Evolutionary conservation across 1,284 basidiomycete genomes (phyloP), one percentile per base, ranked within the genome.

Genomic region (Cutaneotrichosporon sp.): DNA sequence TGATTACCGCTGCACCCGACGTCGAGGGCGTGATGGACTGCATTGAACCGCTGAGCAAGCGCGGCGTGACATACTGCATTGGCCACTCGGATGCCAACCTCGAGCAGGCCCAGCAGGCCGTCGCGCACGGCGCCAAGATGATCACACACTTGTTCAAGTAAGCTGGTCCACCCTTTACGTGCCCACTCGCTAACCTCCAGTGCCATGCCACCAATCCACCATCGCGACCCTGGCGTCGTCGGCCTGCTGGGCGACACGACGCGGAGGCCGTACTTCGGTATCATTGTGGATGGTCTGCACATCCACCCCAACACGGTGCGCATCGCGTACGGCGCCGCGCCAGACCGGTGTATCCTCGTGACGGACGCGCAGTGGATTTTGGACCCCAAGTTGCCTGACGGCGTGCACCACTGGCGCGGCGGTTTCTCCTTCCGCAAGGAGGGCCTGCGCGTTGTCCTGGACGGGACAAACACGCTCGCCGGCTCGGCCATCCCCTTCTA

Each of bases 131-230:
- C 76, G 88, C 90, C 4, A 79, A 83, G 8, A 83, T 91, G 60
- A 90, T 93, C 63, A 93, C 90, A 0, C 90, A 93, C 72, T 78
- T 93, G 18, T 92, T 91, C 82, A 94, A 94, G 41, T 87, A 83
- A 49, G 68, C 62, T 36, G 14, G 39, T 20, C 30, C 38, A 3
- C 20, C 3, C 8, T 17, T 15, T 4, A 14, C n/a, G 26, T 30
- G 7, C 7, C 12, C 3, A 2, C 17, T 7, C 15, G 26, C 46
- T 55, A 17, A 53, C 49, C n/a, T 35, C 41, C 49, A 66, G 66
- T 49, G 67, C 68, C 15, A 68, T 66, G 63, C 64, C 65, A 3
- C 65, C 65, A 4, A 60, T 68, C 36, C 65, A 73, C 56, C 70
- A 75, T 56, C 64, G 70, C 23, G 68, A 73, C 53, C 72, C 72